phyloP scores from a whole-genome alignment of 306 rosid genomes.

The Rosa persica region DNA sequence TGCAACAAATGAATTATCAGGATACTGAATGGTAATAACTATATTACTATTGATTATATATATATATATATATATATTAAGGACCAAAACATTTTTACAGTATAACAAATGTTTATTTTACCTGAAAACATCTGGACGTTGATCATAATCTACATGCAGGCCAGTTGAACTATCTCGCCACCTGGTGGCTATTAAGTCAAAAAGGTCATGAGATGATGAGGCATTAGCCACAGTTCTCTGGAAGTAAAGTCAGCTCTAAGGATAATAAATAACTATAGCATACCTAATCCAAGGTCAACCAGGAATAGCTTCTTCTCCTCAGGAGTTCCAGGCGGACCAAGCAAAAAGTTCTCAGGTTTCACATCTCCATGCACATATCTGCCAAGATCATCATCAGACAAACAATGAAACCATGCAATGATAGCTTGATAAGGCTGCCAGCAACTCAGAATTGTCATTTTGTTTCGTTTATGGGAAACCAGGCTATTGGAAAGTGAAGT shows the following conservation, averaged over 20 bases:
- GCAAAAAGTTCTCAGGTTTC: slow-evolving; percentile 56
- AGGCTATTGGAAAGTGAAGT: neutral
- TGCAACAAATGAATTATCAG: slow-evolving; percentile 23
- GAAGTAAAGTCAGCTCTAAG: neutral
- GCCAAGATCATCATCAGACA: slow-evolving; percentile 17
- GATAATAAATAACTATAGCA: neutral
- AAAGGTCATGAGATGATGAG: slow-evolving; percentile 7
- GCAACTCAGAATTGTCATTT: neutral
- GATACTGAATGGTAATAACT: neutral
- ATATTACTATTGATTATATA: neutral
- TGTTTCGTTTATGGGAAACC: neutral
- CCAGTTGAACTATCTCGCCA: slow-evolving; percentile 51
- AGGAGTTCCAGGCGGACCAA: slow-evolving; percentile 45
- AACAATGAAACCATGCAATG: neutral
- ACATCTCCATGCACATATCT: slow-evolving; percentile 60
- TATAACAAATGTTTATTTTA: slow-evolving; percentile 2
- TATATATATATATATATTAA: neutral
- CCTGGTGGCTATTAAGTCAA: slow-evolving; percentile 33
- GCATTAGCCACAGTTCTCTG: neutral
- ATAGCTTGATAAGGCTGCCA: neutral
- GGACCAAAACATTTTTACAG: neutral
- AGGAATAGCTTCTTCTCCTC: slow-evolving; percentile 54
- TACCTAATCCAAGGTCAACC: slow-evolving; percentile 59
- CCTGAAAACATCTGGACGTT: slow-evolving; percentile 56
- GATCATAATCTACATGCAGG: slow-evolving; percentile 54